Evolutionary conservation across 108 stramenopile genomes (phyloP), one percentile per base, ranked within the genome.

Genomic region (Pseudonitzschia multiseries): DNA sequence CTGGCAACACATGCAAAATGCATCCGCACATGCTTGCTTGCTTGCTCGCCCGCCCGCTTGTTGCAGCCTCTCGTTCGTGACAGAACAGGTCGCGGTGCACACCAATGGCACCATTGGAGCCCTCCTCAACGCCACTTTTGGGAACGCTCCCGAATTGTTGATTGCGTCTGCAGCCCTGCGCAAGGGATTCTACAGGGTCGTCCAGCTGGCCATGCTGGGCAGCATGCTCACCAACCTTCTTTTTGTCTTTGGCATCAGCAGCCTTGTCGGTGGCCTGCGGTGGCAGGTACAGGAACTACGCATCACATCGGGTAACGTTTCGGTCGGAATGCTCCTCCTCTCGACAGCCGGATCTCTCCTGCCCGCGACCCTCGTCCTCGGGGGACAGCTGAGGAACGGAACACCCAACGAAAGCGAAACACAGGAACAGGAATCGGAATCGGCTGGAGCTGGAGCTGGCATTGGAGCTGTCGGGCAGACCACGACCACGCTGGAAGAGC

Each of bases 121-220:
- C n/a, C 71, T 97, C 33, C 77, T 97, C 26, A 97, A 97, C 81
- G 96, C 94, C 14, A 93, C 96, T 2, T 97, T 97, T 84, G 96
- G 96, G 21, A 97, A 97, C 81, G 94, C 94, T 31, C 92, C 94
- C 9, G 96, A 97, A 83, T 61, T 97, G 21, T 70, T 97, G 24
- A 95, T 97, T 70, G 90, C 92, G 1, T 82, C 83, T n/a, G 89
- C 92, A 0, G 96, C 96, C 32, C 80, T 97, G 33, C 80, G 83
- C 21, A 80, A 88, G 44, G 93, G 93, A 24, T 94, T 79, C 69
- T 92, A 93, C 48, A 91, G 93, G 15, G 92, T 97, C 0, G 94
- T 97, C 4, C 94, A 97, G 71, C 76, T 95, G 22, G 88, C 96
- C 53, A 83, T 97, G 85, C 75, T 97, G 69, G 96, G 96, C 1